A percentile compares a stretch with the other conserved stretches of the same genome.
Conservation (phyloP, 352 stramenopile species). For the Globisporangium paroecandrum region DNA sequence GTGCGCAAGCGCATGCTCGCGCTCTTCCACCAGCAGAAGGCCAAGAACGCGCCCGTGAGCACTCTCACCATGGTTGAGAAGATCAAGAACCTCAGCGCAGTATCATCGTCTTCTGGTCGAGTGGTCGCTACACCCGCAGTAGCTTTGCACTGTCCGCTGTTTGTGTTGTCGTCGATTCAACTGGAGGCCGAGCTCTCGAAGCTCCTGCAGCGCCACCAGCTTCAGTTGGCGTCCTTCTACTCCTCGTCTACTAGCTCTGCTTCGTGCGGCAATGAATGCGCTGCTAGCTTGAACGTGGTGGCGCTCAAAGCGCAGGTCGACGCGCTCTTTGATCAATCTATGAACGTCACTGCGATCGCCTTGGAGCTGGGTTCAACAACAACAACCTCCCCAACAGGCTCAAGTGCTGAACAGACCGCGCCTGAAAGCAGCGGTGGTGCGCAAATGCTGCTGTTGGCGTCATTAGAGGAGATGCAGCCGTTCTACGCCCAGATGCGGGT, state of each 20-base stretch:
- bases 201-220: constrained; percentile 20
- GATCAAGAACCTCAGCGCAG: constrained; percentile 11
- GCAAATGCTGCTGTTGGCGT: neutral
- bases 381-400: neutral
- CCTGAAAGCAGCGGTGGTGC: neutral
- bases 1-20: constrained; percentile 50
- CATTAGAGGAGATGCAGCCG: neutral
- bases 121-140: neutral
- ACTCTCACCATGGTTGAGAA: constrained; percentile 15
- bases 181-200: constrained; percentile 30
- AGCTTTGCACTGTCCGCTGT: constrained; percentile 38
- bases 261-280: too few species aligned
- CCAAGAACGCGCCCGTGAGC: constrained; percentile 20
- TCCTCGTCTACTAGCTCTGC: neutral
- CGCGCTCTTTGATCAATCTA: constrained; percentile 8
- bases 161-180: constrained; percentile 27
- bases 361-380: neutral
- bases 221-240: neutral
- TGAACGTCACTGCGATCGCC: constrained; percentile 7
- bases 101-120: constrained; percentile 1
- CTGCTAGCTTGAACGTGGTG: constrained; percentile 6
- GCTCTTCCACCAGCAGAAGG: constrained; percentile 35
- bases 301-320: constrained; percentile 21
- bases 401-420: neutral
- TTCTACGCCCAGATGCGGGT: constrained; percentile 6